Conservation (phyloP, 371 early-diverging fungal genomes). For the Syncephalastrum contaminatum region DNA sequence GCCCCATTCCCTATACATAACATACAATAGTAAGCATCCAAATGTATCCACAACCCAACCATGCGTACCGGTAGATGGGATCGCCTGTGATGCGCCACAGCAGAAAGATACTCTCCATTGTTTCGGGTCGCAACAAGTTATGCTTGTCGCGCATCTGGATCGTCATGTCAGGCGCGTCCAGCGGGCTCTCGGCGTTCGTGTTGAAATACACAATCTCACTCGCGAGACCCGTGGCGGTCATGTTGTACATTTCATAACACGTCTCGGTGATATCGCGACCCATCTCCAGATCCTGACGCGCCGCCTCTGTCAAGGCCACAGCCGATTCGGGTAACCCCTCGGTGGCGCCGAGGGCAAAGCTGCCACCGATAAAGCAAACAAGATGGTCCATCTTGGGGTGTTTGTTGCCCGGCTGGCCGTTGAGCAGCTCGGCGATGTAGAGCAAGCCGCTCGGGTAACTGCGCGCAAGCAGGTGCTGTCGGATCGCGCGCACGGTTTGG, state of each 20-base stretch:
- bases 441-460: slow-evolving; percentile 59
- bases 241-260: slow-evolving; percentile 82
- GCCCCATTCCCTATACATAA: slow-evolving; percentile 89
- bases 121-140: slow-evolving; percentile 83
- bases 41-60: neutral
- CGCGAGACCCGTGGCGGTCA: slow-evolving; percentile 76
- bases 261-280: slow-evolving; percentile 76
- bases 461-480: slow-evolving; percentile 63
- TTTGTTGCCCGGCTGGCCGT: slow-evolving; percentile 29
- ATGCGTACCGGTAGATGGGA: slow-evolving; percentile 61
- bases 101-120: slow-evolving; percentile 85
- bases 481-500: slow-evolving; percentile 69
- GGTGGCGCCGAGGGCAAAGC: slow-evolving; percentile 77
- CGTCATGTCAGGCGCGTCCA: slow-evolving; percentile 58
- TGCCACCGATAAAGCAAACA: slow-evolving; percentile 90
- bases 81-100: slow-evolving; percentile 85
- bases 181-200: slow-evolving; percentile 20
- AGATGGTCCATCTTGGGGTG: slow-evolving; percentile 89
- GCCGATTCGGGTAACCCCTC: slow-evolving; percentile 33
- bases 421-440: slow-evolving; percentile 72
- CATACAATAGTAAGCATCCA: neutral
- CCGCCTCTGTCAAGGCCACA: slow-evolving; percentile 20
- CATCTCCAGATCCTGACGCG: slow-evolving; percentile 62
- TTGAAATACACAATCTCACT: slow-evolving; percentile 79
- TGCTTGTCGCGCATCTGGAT: slow-evolving; percentile 65